Base-by-base conservation (phyloP, 2,329 filamentous ascomycete genomes). In the Macrophomina tecta region DNA sequence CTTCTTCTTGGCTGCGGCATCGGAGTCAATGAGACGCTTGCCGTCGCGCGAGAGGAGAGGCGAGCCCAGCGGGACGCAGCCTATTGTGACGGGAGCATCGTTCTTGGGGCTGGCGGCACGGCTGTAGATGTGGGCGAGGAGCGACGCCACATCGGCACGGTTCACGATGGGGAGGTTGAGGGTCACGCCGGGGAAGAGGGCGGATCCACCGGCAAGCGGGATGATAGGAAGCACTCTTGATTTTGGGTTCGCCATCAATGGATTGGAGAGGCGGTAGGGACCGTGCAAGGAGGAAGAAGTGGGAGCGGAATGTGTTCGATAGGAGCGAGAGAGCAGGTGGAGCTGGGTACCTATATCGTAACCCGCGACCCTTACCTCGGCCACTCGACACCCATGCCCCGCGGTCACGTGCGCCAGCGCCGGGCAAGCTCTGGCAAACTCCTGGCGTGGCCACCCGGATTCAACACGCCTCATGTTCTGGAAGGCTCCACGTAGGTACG, bases 121-220 rank as follows among this genome's bases (percentile, higher is more conserved):
- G 73, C 91, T 91, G 80, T 97, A 94, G 68, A 97, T 87, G 72
- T 90, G 90, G 23, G 93, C 91, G 67, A 99, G 88, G 52, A 98
- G 87, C 61, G 94, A 91, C 64, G 93, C 90, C 71, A 98, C 90
- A 79, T 98, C 95, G 71, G 92, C 89, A 62, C 94, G 92, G 78
- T 90, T 89, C 48, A 90, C 88, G 63, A 97, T 90, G 65, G 92
- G 89, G 70, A 98, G 91, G 72, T 94, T 91, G 72, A 97, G 87
- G 61, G 94, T 89, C 66, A 94, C 89, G 69, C 93, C 93, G 4
- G 95, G 95, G 9, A 97, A 87, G 48, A 98, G 88, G 71, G 97
- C 91, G 69, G 89, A 87, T 70, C 90, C 91, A 74, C 90, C 89
- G 64, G 92, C 88, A 51, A 98, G 87, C 45, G 93, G 92, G 71